These are phyloP conservation scores for Mimosa pudica DNA, from an alignment of 306 rosid species.

Conservation along the genomic window DNA sequence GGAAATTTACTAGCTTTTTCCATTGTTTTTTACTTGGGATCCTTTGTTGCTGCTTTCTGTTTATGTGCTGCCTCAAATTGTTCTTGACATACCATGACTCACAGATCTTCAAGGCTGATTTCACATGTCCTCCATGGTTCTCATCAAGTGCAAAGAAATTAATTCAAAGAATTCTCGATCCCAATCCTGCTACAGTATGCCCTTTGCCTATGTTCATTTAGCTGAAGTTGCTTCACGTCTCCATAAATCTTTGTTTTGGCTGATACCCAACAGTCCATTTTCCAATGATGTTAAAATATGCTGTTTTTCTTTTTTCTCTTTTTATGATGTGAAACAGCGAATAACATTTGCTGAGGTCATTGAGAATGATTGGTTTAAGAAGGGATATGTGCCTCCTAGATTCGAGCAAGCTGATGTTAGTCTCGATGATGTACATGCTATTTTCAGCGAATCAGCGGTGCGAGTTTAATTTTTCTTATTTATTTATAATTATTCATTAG, in stretches of 20 bases:
- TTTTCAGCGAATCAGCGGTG: slow-evolving; percentile 57
- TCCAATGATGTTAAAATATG: neutral
- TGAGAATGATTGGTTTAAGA: slow-evolving; percentile 83
- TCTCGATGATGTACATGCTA: slow-evolving; percentile 61
- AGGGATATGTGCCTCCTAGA: slow-evolving; percentile 61
- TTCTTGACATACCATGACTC: slow-evolving; percentile 1
- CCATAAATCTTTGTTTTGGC: neutral
- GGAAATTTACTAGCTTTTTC: too few relatives aligned
- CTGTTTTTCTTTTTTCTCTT: slow-evolving; percentile 3
- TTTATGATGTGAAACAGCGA: slow-evolving; percentile 53
- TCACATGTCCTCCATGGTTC: slow-evolving; percentile 70
- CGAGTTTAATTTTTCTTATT: slow-evolving; percentile 15
- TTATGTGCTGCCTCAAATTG: slow-evolving; percentile 14
- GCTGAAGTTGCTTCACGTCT: slow-evolving; percentile 4
- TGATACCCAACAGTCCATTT: neutral
- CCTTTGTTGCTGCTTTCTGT: neutral
- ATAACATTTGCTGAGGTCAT: slow-evolving; percentile 65
- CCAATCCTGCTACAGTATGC: slow-evolving; percentile 67
- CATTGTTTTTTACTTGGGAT: too few relatives aligned
- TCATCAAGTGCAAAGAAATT: slow-evolving; percentile 68
- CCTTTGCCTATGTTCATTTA: neutral
- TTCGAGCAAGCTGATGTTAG: slow-evolving; percentile 55
- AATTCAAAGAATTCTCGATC: slow-evolving; percentile 77
- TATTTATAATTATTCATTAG: neutral
- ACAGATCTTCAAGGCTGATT: slow-evolving; percentile 70